Evolutionary conservation across 2,329 filamentous ascomycete species (phyloP).

Genomic region (Elsinoe batatas): DNA sequence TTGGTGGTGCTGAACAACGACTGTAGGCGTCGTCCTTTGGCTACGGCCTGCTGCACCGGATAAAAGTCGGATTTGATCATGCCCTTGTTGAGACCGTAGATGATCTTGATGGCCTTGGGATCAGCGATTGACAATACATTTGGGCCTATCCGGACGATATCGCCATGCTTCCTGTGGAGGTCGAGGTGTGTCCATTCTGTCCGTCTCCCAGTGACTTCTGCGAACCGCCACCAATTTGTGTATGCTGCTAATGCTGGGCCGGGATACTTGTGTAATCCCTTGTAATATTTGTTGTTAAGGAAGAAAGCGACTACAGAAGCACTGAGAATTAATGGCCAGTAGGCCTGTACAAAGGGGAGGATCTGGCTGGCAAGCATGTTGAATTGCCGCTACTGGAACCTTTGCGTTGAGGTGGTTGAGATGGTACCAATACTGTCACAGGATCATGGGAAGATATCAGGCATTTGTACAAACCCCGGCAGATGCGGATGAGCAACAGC

Average conservation of each 20-base stretch:
- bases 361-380: constrained; percentile 25
- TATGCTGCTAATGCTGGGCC: constrained; percentile 59
- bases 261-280: constrained; percentile 60
- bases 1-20: constrained; percentile 70
- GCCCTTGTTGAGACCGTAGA: constrained; percentile 76
- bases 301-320: constrained; percentile 27
- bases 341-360: constrained; percentile 22
- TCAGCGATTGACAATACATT: constrained; percentile 65
- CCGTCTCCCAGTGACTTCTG: constrained; percentile 54
- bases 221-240: constrained; percentile 66
- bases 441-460: neutral
- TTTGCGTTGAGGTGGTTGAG: neutral
- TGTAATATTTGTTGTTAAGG: constrained; percentile 38
- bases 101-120: constrained; percentile 61
- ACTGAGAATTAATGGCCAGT: constrained; percentile 34
- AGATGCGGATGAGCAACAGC: constrained; percentile 1
- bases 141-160: constrained; percentile 65
- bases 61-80: constrained; percentile 78
- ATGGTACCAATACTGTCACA: neutral
- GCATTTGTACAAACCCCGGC: constrained; percentile 8
- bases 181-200: constrained; percentile 58
- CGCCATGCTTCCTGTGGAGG: constrained; percentile 61
- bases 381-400: constrained; percentile 8
- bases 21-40: constrained; percentile 56
- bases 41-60: constrained; percentile 63